Base-by-base conservation (phyloP, 148 eudicot species). In the Rhododendron mucronatum region DNA sequence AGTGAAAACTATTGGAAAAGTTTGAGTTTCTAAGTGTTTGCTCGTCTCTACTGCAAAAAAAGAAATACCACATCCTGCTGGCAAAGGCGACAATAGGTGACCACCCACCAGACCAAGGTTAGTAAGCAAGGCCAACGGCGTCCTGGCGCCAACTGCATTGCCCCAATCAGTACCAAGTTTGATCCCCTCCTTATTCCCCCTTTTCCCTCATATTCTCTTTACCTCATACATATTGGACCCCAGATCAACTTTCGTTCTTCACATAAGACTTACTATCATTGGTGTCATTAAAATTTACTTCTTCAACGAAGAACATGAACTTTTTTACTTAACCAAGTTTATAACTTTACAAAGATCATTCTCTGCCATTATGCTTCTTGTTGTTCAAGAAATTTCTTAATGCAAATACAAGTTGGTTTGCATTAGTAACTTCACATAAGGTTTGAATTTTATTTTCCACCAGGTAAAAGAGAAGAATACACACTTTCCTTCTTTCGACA, bases 1-100 rank as follows among this genome's bases (percentile, higher is more conserved):
- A 85, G 81, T 83, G 86, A 59, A 86, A 51, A 87, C 53, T 79
- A 75, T 53, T 61, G 47, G 86, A 80, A 79, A 84, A 50, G 82
- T 87, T 88, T 1, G 88, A 77, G 84, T 82, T 90, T 73, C 74
- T 87, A 84, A 90, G 78, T 16, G 88, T 85, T 74, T 86, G 92
- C 86, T 90, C 90, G 78, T 91, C 23, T 30, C 41, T 30, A 39
- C 61, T 3, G 3, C 83, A 80, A 7, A 50, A 41, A 4, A 73
- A 71, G 26, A 11, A 48, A 28, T 30, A 50, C 9, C 33, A 35
- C 33, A 28, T 80, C 41, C 48, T 48, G 39, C 20, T 18, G 26
- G 82, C 37, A 47, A 26, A 20, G 61, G 33, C 1, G 82, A 47
- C 14, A 16, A 80, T 51, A 59, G 20, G 37, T 0, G 20, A 78